A percentile compares a stretch with the other conserved stretches of the same genome.
phyloP scores from a whole-genome alignment of 805 yeast species.

The Barnettozyma wickerhamii region DNA sequence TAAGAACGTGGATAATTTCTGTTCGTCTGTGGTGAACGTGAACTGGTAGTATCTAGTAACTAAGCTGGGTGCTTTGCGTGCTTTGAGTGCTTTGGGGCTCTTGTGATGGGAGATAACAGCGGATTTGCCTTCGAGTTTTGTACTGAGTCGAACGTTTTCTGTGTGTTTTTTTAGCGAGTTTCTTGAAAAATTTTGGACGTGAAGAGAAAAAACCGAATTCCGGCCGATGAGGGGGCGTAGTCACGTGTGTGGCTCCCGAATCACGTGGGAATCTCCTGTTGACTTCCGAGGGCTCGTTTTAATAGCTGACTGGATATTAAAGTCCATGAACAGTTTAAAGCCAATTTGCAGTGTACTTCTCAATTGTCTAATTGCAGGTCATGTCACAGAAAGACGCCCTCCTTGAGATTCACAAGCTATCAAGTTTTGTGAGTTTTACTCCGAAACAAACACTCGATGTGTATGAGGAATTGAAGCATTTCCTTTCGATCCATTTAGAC shows the following conservation, averaged over 20 bases:
- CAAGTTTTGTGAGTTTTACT: constrained; percentile 43
- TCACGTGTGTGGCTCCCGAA: not conserved
- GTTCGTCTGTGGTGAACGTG: not conserved
- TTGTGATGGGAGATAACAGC: too few species aligned
- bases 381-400: constrained; percentile 38
- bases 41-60: not conserved
- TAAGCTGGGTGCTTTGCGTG: not conserved
- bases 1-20: not conserved
- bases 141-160: not conserved
- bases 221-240: not conserved
- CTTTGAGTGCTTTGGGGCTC: not conserved
- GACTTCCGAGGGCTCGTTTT: too few species aligned
- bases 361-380: not conserved
- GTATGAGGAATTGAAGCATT: constrained; percentile 34
- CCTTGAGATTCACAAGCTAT: constrained; percentile 44
- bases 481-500: constrained; percentile 21
- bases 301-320: too few species aligned
- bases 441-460: constrained; percentile 39
- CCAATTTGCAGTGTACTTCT: not conserved
- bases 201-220: not conserved
- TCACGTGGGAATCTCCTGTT: constrained; percentile 1
- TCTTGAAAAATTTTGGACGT: not conserved
- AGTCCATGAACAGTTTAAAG: not conserved
- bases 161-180: not conserved
- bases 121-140: not conserved